These are phyloP conservation scores for Solanum chaucha DNA, from an alignment of 257 asterid genomes.

Conservation along the genomic window DNA sequence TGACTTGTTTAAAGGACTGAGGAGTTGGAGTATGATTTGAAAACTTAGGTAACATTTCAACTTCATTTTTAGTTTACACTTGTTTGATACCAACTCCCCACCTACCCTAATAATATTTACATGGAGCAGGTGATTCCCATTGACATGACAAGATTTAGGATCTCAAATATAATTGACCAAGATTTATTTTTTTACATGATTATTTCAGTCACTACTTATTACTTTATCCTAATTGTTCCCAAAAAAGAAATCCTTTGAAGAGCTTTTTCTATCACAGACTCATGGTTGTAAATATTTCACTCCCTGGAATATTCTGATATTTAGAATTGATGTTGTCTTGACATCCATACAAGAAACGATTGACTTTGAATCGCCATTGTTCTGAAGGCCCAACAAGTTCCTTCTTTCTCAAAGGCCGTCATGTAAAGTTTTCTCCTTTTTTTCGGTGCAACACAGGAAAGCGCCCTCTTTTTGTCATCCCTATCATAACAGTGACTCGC, in stretches of 20 bases:
- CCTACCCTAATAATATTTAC: neutral
- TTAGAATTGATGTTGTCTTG: neutral
- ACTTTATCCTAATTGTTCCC: neutral
- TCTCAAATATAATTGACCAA: neutral
- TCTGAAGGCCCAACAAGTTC: neutral
- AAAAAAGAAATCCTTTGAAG: neutral
- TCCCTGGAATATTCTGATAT: neutral
- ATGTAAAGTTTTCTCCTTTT: neutral
- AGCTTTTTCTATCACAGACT: neutral
- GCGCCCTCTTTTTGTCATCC: too few relatives aligned
- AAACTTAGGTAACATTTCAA: slow-evolving; percentile 9
- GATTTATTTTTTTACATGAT: neutral
- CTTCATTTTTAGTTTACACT: slow-evolving; percentile 11
- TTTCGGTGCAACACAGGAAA: too few relatives aligned
- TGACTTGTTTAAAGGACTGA: neutral
- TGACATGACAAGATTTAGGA: neutral
- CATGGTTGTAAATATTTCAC: neutral
- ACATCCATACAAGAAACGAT: neutral
- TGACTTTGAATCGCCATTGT: neutral
- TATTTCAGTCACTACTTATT: neutral
- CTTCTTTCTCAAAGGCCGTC: neutral
- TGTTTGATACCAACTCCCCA: neutral
- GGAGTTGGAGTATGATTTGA: slow-evolving; percentile 3
- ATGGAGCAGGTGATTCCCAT: neutral
- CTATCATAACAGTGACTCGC: neutral